Conservation (phyloP, 441 rosid genomes). For the Isatis lusitanica region DNA sequence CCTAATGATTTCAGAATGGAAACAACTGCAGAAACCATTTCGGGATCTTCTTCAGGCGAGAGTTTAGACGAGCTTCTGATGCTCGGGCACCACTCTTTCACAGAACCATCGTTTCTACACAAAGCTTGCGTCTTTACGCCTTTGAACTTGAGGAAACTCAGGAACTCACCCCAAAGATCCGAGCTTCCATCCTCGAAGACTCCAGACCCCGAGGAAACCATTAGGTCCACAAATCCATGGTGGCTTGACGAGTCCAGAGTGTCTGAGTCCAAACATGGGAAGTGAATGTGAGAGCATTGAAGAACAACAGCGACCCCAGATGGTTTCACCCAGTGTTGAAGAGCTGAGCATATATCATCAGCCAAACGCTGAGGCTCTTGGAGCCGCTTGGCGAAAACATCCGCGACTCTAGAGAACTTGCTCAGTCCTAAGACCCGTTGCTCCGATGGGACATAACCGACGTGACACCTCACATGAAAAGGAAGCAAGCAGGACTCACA, state of each 20-base stretch:
- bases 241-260: conserved; percentile 41
- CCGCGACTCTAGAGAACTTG: conserved; percentile 88
- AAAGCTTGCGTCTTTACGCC: conserved; percentile 49
- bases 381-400: conserved; percentile 81
- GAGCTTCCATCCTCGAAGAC: conserved; percentile 63
- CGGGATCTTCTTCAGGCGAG: conserved; percentile 42
- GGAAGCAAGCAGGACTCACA: conserved; percentile 96
- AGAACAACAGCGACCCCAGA: conserved; percentile 90
- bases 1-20: conserved; percentile 71
- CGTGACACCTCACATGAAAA: conserved; percentile 80
- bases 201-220: conserved; percentile 74
- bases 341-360: conserved; percentile 72
- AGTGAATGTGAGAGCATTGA: conserved; percentile 75
- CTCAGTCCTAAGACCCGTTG: conserved; percentile 86
- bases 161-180: conserved; percentile 67
- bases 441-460: conserved; percentile 85
- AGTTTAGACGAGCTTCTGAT: conserved; percentile 35
- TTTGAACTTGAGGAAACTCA: conserved; percentile 63
- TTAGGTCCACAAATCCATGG: conserved; percentile 56
- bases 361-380: conserved; percentile 89
- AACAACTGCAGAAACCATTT: conserved; percentile 67
- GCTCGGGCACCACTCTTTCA: conserved; percentile 77
- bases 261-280: conserved; percentile 59
- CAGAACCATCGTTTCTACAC: conserved; percentile 23
- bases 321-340: conserved; percentile 75